A percentile compares a stretch with the other conserved stretches of the same genome.
These are phyloP conservation scores for Lactuca sativa DNA, from an alignment of 129 eudicot genomes.

Conservation along the genomic window DNA sequence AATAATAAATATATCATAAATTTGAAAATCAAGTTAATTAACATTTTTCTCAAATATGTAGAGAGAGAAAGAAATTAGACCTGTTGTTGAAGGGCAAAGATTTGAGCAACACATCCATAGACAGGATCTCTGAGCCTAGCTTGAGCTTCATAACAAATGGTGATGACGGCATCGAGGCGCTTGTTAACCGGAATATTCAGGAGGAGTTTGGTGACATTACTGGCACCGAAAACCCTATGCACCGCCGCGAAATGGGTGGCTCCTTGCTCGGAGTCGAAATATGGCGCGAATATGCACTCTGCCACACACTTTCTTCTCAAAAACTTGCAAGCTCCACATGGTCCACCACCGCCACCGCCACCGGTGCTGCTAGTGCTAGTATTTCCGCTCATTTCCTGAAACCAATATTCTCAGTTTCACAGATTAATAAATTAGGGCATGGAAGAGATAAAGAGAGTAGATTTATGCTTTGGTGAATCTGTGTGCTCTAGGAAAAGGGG, in stretches of 20 bases:
- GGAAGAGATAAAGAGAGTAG: not conserved
- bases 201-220: slow-evolving; percentile 65
- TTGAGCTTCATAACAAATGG: slow-evolving; percentile 68
- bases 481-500: not conserved
- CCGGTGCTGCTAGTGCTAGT: slow-evolving; percentile 28
- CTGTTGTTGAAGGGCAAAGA: slow-evolving; percentile 76
- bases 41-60: not conserved
- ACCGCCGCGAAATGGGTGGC: slow-evolving; percentile 82
- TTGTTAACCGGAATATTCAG: slow-evolving; percentile 49
- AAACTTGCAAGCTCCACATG: slow-evolving; percentile 81
- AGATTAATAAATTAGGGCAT: too few species aligned
- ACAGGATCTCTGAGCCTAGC: slow-evolving; percentile 70
- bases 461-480: not conserved
- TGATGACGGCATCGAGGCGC: slow-evolving; percentile 8
- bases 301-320: slow-evolving; percentile 63
- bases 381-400: slow-evolving; percentile 41
- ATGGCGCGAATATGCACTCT: slow-evolving; percentile 72
- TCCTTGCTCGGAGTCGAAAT: slow-evolving; percentile 75
- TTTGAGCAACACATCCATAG: slow-evolving; percentile 51
- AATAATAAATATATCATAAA: too few species aligned
- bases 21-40: not conserved
- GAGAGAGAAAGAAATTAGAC: slow-evolving; percentile 26
- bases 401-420: not conserved
- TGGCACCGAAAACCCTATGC: slow-evolving; percentile 74
- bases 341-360: slow-evolving; percentile 34